Percentiles rank a stretch among this genome's conserved stretches.
These are phyloP conservation scores for Cladophialophora bantiana DNA, from an alignment of 2,329 filamentous ascomycete species.

Conservation along the genomic window DNA sequence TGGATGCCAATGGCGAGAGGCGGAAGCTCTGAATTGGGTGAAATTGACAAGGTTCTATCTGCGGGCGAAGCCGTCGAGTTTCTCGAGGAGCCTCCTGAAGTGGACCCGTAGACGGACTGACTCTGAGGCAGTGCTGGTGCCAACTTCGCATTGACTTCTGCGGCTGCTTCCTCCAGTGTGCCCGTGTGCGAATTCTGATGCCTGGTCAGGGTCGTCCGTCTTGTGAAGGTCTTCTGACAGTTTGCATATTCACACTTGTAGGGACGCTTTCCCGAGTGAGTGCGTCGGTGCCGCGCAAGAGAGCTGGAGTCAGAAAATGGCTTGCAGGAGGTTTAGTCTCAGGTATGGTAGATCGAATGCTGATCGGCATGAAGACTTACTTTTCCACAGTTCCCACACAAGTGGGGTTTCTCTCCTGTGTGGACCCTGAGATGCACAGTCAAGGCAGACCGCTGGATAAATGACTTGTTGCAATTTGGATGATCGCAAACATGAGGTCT, in stretches of 20 bases:
- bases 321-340: conserved; percentile 56
- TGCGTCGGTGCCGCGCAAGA: conserved; percentile 87
- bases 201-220: conserved; percentile 89
- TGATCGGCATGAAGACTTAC: conserved; percentile 58
- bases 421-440: conserved; percentile 96
- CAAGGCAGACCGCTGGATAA: conserved; percentile 93
- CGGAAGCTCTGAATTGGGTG: conserved; percentile 77
- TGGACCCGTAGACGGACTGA: conserved; percentile 49
- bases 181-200: conserved; percentile 97
- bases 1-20: conserved; percentile 69
- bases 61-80: conserved; percentile 78
- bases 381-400: conserved; percentile 96
- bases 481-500: conserved; percentile 92
- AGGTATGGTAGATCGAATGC: conserved; percentile 23
- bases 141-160: conserved; percentile 84
- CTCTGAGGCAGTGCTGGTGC: conserved; percentile 60
- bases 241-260: conserved; percentile 98
- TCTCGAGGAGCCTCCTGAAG: conserved; percentile 52
- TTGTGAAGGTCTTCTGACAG: conserved; percentile 98
- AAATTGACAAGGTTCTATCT: conserved; percentile 80
- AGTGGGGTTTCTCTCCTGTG: conserved; percentile 97
- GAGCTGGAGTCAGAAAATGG: conserved; percentile 97
- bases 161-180: conserved; percentile 91
- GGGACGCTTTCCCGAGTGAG: conserved; percentile 92
- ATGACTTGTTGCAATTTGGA: conserved; percentile 89